Conservation (phyloP, 805 yeast genomes). For the Suhomyces sp. region DNA sequence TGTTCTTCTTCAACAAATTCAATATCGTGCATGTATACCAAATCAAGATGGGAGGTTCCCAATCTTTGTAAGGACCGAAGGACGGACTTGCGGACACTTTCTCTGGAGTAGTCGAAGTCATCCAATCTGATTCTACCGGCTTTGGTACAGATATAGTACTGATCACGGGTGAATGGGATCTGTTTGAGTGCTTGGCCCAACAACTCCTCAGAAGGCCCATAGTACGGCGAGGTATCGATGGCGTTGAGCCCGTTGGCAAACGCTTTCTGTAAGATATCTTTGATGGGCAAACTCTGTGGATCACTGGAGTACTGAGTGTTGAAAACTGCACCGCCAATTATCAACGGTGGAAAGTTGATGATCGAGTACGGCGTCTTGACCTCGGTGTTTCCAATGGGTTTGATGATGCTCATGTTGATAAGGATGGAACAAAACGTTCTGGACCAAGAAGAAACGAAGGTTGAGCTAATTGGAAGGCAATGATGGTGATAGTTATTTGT, state of each 20-base stretch:
- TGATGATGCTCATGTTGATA: constrained; percentile 3
- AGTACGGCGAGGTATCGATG: constrained; percentile 89
- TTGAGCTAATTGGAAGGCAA: too few species aligned
- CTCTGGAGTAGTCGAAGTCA: constrained; percentile 73
- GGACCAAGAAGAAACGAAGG: too few species aligned
- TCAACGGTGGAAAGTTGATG: constrained; percentile 51
- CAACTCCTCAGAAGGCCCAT: constrained; percentile 81
- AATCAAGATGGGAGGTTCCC: constrained; percentile 67
- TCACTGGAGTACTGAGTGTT: constrained; percentile 75
- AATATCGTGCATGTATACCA: constrained; percentile 85
- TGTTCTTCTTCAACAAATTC: constrained; percentile 67
- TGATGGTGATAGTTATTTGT: too few species aligned
- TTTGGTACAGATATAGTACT: constrained; percentile 75
- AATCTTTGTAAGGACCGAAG: constrained; percentile 66
- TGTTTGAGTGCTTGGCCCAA: constrained; percentile 62
- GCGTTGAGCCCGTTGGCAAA: constrained; percentile 71
- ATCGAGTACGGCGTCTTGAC: constrained; percentile 25
- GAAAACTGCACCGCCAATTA: constrained; percentile 88
- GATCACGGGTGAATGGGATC: constrained; percentile 49
- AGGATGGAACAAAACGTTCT: too few species aligned
- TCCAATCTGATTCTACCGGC: constrained; percentile 73
- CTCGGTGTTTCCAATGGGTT: constrained; percentile 19
- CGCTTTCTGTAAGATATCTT: constrained; percentile 56
- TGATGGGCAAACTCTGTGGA: constrained; percentile 60
- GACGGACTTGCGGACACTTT: constrained; percentile 61